These are phyloP conservation scores for Sanghuangporus baumii DNA, from an alignment of 1,284 basidiomycete species.

Conservation along the genomic window DNA sequence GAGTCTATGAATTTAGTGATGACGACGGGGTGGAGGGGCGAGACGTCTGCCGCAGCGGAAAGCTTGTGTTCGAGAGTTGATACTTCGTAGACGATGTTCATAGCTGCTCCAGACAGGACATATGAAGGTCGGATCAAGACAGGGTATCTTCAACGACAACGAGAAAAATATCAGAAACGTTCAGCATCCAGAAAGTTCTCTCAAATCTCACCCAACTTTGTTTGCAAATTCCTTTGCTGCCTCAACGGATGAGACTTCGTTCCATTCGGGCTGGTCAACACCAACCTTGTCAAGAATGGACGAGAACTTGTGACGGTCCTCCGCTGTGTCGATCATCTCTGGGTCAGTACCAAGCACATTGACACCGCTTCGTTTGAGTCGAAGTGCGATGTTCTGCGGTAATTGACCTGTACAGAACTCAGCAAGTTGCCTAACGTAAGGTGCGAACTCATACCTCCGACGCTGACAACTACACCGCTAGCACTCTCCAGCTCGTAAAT, in stretches of 20 bases:
- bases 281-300: constrained; percentile 91
- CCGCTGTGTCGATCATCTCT: constrained; percentile 91
- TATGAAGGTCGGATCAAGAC: constrained; percentile 96
- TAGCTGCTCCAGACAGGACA: constrained; percentile 96
- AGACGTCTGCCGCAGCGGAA: constrained; percentile 91
- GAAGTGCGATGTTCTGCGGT: constrained; percentile 97
- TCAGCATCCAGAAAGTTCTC: constrained; percentile 23
- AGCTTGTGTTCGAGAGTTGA: constrained; percentile 87
- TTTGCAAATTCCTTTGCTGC: constrained; percentile 90
- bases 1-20: constrained; percentile 98
- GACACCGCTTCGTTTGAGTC: constrained; percentile 86
- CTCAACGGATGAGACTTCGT: constrained; percentile 84
- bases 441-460: constrained; percentile 65
- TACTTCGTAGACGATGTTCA: constrained; percentile 98
- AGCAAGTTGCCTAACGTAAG: constrained; percentile 6
- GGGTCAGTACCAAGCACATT: constrained; percentile 97
- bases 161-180: constrained; percentile 18
- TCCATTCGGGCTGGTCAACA: constrained; percentile 97
- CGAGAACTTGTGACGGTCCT: constrained; percentile 99
- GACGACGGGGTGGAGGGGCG: constrained; percentile 95
- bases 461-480: constrained; percentile 91
- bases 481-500: constrained; percentile 97
- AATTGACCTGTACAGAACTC: constrained; percentile 62
- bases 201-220: constrained; percentile 59
- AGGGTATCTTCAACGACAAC: constrained; percentile 62